These are phyloP conservation scores for Rhizomucor pusillus DNA, from an alignment of 371 early-diverging fungal species.

Conservation along the genomic window DNA sequence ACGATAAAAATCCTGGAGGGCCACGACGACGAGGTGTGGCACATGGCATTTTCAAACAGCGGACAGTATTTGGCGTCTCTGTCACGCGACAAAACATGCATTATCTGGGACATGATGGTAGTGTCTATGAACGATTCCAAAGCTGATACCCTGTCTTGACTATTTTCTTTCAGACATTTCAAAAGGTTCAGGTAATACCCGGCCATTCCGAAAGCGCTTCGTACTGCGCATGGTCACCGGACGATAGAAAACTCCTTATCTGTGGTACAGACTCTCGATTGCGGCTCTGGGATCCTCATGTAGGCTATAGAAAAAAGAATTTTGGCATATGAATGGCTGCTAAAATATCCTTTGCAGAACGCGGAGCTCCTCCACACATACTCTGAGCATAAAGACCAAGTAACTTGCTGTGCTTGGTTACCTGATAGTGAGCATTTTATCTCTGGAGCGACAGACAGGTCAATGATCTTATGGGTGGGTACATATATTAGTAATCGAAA, in stretches of 20 bases:
- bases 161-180: constrained; percentile 37
- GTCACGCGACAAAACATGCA: constrained; percentile 82
- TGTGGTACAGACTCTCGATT: constrained; percentile 78
- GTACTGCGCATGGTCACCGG: constrained; percentile 90
- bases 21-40: constrained; percentile 96
- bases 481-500: not conserved
- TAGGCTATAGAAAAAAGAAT: constrained; percentile 17
- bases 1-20: constrained; percentile 67
- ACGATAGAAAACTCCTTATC: constrained; percentile 72
- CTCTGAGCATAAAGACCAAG: constrained; percentile 64
- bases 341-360: constrained; percentile 25
- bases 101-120: constrained; percentile 85
- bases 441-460: constrained; percentile 77
- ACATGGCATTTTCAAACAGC: constrained; percentile 83
- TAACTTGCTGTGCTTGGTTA: constrained; percentile 85
- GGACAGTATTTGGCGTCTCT: constrained; percentile 88
- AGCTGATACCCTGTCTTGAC: not conserved
- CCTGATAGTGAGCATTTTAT: constrained; percentile 75
- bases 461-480: constrained; percentile 70
- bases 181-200: constrained; percentile 24
- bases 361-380: constrained; percentile 56
- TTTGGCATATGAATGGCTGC: too few species aligned
- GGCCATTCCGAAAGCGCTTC: constrained; percentile 67
- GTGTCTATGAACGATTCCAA: not conserved
- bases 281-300: constrained; percentile 81